Evolutionary conservation across 352 stramenopile genomes (phyloP).

Genomic region (Phytopythium ostracodes): DNA sequence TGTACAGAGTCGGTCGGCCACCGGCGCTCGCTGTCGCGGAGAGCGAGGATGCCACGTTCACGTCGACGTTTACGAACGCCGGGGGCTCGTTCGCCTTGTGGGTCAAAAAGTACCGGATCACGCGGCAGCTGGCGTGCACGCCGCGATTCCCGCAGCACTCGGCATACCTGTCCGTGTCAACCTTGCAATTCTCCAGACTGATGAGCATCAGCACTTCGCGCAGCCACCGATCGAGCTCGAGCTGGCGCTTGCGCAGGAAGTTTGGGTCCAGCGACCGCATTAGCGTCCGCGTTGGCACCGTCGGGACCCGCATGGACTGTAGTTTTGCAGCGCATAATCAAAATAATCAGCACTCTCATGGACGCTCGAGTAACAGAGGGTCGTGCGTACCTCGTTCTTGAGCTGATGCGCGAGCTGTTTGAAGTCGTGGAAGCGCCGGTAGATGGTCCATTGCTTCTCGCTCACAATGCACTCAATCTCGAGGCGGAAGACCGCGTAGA

Average conservation of each 20-base stretch:
- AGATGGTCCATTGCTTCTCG: slow-evolving; percentile 87
- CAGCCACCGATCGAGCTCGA: slow-evolving; percentile 82
- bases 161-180: slow-evolving; percentile 48
- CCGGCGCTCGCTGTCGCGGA: slow-evolving; percentile 2
- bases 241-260: slow-evolving; percentile 81
- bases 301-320: slow-evolving; percentile 63
- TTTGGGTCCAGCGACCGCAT: slow-evolving; percentile 79
- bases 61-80: slow-evolving; percentile 51
- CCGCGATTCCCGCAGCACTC: slow-evolving; percentile 70
- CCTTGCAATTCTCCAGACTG: slow-evolving; percentile 74
- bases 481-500: slow-evolving; percentile 80
- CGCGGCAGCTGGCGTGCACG: slow-evolving; percentile 57
- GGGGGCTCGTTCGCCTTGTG: slow-evolving; percentile 73
- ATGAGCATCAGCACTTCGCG: slow-evolving; percentile 80
- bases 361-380: not conserved
- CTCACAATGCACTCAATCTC: slow-evolving; percentile 85
- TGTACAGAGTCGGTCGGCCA: slow-evolving; percentile 39
- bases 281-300: slow-evolving; percentile 72
- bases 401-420: slow-evolving; percentile 80
- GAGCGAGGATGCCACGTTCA: slow-evolving; percentile 16
- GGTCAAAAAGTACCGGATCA: slow-evolving; percentile 73
- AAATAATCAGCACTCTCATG: not conserved
- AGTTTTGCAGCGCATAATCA: no score
- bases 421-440: slow-evolving; percentile 83
- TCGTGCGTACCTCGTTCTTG: slow-evolving; percentile 43